Evolutionary conservation across 106 monocot genomes (phyloP).

Genomic region (Dendrobium officinale): DNA sequence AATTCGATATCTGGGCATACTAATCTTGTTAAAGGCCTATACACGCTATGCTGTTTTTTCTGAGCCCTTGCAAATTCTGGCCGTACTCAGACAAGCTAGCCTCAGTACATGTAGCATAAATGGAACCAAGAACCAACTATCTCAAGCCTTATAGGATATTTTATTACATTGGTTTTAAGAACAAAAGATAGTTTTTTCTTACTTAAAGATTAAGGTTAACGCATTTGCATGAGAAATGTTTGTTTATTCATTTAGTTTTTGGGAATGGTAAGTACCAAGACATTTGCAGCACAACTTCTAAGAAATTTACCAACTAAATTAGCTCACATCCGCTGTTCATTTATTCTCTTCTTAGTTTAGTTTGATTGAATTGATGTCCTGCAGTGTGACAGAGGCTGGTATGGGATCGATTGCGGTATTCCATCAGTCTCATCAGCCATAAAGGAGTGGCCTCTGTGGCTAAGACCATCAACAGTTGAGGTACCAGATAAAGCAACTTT

Average conservation of each 20-base stretch:
- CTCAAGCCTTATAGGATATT: not conserved
- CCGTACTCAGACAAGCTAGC: not conserved
- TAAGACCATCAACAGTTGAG: conserved; percentile 52
- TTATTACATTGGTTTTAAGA: not conserved
- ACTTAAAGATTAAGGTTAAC: too few species aligned
- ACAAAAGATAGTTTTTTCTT: not conserved
- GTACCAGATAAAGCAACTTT: conserved; percentile 30
- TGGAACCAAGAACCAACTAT: not conserved
- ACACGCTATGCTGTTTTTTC: not conserved
- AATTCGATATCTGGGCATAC: too few species aligned
- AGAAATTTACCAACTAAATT: too few species aligned
- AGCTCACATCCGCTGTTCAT: too few species aligned
- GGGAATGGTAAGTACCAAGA: too few species aligned
- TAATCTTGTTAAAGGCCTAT: too few species aligned
- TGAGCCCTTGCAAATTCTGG: not conserved
- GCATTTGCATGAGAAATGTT: not conserved
- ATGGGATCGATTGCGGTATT: conserved; percentile 94
- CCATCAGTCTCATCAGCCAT: conserved; percentile 54
- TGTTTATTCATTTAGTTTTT: not conserved
- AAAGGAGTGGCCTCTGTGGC: conserved; percentile 74
- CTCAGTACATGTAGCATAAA: not conserved
- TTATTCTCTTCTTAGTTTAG: not conserved
- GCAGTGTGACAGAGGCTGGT: conserved; percentile 81
- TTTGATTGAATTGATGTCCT: not conserved
- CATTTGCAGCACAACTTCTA: too few species aligned